Evolutionary conservation across 2,329 filamentous ascomycete species (phyloP).

Genomic region (Colletotrichum lupini): DNA sequence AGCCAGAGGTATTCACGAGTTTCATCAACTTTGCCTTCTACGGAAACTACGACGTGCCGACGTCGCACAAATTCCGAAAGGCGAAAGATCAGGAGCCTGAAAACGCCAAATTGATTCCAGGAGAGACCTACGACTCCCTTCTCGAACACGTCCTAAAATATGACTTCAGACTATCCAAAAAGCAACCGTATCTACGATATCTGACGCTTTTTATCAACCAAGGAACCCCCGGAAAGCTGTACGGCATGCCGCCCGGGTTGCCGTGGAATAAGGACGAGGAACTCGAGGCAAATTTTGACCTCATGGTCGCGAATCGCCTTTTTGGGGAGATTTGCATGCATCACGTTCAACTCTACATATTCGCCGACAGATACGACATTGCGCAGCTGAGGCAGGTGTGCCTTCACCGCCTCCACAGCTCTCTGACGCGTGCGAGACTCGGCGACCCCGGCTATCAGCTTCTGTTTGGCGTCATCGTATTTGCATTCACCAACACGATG

Average conservation of each 20-base stretch:
- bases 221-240: not conserved
- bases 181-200: not conserved
- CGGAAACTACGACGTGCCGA: not conserved
- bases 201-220: not conserved
- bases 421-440: not conserved
- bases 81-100: not conserved
- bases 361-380: conserved; percentile 12
- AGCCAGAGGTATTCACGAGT: not conserved
- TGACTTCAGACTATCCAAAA: not conserved
- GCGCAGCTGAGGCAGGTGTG: not conserved
- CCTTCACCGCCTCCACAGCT: not conserved
- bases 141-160: not conserved
- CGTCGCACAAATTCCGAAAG: not conserved
- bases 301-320: not conserved
- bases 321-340: not conserved
- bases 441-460: not conserved
- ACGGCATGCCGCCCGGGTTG: not conserved
- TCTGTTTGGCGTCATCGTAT: not conserved
- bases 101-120: not conserved
- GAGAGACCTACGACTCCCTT: not conserved
- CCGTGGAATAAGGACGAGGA: not conserved
- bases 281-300: not conserved
- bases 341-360: conserved; percentile 7
- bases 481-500: not conserved
- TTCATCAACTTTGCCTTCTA: not conserved